These are phyloP conservation scores for Aspergillus fischeri DNA, from an alignment of 2,329 filamentous ascomycete species.

Conservation along the genomic window DNA sequence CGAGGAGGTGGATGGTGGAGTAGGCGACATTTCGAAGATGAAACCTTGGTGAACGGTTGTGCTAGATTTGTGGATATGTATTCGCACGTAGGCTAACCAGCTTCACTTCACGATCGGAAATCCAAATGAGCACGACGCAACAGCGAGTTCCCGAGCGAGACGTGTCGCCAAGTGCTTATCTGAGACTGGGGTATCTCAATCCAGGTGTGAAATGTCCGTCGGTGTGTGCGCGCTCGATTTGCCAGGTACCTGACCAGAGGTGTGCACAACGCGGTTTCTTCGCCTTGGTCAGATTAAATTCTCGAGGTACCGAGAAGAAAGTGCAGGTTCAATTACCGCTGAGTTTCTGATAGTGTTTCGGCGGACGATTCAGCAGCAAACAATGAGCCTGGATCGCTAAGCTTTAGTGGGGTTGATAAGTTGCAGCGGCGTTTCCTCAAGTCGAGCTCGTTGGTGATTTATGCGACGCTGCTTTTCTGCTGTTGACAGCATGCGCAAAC, in stretches of 20 bases:
- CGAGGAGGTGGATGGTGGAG: conserved; percentile 60
- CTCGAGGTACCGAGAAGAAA: background rate
- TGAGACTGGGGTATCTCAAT: background rate
- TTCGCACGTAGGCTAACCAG: background rate
- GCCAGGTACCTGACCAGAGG: background rate
- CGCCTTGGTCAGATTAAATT: background rate
- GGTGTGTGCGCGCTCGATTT: background rate
- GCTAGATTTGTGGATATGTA: background rate
- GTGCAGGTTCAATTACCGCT: background rate
- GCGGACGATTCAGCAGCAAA: conserved; percentile 3
- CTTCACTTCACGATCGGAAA: background rate
- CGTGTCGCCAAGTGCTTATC: background rate
- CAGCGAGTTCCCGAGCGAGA: background rate
- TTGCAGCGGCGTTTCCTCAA: background rate
- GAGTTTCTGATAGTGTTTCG: conserved; percentile 1
- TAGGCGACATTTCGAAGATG: conserved; percentile 34
- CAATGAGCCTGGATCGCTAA: background rate
- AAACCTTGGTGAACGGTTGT: background rate
- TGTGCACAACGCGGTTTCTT: background rate
- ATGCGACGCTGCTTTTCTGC: conserved; percentile 3
- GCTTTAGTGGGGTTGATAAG: background rate
- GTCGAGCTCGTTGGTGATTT: conserved; percentile 7
- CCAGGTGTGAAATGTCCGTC: background rate
- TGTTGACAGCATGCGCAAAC: background rate
- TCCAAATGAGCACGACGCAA: background rate